Base-by-base conservation (phyloP, 345 rosid genomes). In the Hibiscus mutabilis region DNA sequence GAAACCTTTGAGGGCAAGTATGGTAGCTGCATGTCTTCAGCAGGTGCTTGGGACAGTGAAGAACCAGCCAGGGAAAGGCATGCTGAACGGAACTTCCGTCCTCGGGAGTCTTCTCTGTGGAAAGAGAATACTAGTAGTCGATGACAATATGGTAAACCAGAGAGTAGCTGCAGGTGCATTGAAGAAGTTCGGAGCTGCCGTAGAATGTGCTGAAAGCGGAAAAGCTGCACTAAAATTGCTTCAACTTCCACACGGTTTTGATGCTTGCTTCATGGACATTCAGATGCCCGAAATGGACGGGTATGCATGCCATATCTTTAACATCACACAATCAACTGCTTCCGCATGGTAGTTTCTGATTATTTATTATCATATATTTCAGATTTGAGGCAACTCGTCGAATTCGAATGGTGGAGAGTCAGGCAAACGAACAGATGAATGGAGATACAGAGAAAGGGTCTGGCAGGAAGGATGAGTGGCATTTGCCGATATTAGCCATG, bases 281-380 rank as follows among this genome's bases (percentile, higher is more conserved):
- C 99, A 95, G 75, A 95, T 95, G 99, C 99, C 99, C 2, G 97
- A 90, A 75, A 95, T 95, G 99, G 97, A 95, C 70, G 99, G 99
- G 97, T 93, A 81, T 66, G 86, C 29, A 27, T 22, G 53, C 1
- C 16, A 47, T 13, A 18, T 61, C 35, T 53, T 52, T 12, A 14
- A 47, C 52, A 47, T 47, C n/a, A 10, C 13, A 9, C 13, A 11
- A 42, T 42, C 13, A 42, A 42, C 46, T 42, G 46, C 46, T 42
- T 2, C 14, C 12, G 3, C 13, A 42, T 42, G 46, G 46, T 42
- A 42, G 22, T 16, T 60, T 55, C 27, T 56, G 6, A 56, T 22
- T 11, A 9, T 56, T 56, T 21, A 1, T 52, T 62, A 13, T 42
- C 13, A 42, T 42, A 42, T 42, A 5, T 74, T 27, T 49, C 78